A percentile compares a stretch with the other conserved stretches of the same genome.
phyloP scores from a whole-genome alignment of 75 land plant genomes.

The Sequoiadendron giganteum region DNA sequence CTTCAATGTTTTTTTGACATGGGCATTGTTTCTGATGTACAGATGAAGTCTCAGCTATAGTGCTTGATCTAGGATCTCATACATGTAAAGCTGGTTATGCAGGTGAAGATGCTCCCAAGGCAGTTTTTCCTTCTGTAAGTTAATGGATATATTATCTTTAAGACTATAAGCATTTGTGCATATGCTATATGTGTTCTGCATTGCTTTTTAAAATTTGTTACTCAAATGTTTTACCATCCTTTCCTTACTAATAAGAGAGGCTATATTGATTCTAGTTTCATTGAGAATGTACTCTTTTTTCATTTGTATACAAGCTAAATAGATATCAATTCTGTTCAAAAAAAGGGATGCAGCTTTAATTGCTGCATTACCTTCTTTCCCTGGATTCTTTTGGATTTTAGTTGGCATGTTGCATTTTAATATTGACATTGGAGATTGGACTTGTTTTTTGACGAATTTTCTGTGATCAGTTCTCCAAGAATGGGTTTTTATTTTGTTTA shows the following conservation, averaged over 20 bases:
- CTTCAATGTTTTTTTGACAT: neutral
- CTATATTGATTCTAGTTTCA: neutral
- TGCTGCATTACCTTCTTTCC: neutral
- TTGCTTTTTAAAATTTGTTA: neutral
- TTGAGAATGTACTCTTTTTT: neutral
- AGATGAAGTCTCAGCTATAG: conserved; percentile 99
- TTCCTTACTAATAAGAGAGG: neutral
- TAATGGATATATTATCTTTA: conserved; percentile 3
- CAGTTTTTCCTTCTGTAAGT: conserved; percentile 92
- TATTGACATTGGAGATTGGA: neutral
- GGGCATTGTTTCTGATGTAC: conserved; percentile 12
- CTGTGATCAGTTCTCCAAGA: neutral
- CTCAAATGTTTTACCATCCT: neutral
- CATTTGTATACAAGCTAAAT: neutral
- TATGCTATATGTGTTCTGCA: neutral
- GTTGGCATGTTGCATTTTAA: neutral
- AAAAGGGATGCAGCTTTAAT: neutral
- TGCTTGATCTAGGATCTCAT: conserved; percentile 90
- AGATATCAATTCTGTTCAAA: neutral
- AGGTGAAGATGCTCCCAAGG: conserved; percentile 98
- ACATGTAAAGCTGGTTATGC: conserved; percentile 98
- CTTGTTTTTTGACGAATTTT: neutral
- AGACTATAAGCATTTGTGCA: neutral
- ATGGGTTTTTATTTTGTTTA: neutral
- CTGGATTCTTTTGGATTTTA: neutral